Conservation (phyloP, 345 rosid genomes). For the Pistacia atlantica region DNA sequence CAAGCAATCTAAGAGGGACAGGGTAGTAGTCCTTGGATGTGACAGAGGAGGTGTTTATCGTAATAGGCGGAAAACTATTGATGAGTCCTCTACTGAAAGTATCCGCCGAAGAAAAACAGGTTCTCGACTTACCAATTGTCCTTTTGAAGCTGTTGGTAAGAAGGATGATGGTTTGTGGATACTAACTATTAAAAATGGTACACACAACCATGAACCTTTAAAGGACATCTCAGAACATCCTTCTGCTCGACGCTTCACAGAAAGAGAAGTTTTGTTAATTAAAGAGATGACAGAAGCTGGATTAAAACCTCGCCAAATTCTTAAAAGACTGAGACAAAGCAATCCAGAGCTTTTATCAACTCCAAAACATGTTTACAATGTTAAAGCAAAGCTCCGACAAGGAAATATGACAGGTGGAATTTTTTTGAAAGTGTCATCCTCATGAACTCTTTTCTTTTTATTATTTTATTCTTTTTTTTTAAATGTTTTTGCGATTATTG, state of each 20-base stretch:
- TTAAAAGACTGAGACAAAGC: slow-evolving; percentile 67
- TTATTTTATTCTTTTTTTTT: not conserved
- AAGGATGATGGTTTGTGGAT: slow-evolving; percentile 72
- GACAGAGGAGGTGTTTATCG: slow-evolving; percentile 69
- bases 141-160: slow-evolving; percentile 69
- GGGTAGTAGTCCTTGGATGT: slow-evolving; percentile 61
- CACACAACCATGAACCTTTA: slow-evolving; percentile 70
- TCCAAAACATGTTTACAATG: slow-evolving; percentile 77
- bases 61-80: slow-evolving; percentile 53
- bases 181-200: slow-evolving; percentile 57
- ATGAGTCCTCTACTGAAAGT: slow-evolving; percentile 45
- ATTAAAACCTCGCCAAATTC: slow-evolving; percentile 69
- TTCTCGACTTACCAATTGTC: slow-evolving; percentile 70
- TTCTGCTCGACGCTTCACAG: slow-evolving; percentile 62
- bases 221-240: slow-evolving; percentile 71
- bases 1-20: slow-evolving; percentile 62
- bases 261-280: slow-evolving; percentile 54
- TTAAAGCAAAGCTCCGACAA: slow-evolving; percentile 69
- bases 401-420: slow-evolving; percentile 53
- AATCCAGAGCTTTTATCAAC: slow-evolving; percentile 69
- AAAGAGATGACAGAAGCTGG: slow-evolving; percentile 81
- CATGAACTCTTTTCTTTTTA: not conserved
- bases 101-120: slow-evolving; percentile 51
- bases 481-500: not conserved
- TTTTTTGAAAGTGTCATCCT: not conserved